Percentiles rank a stretch among this genome's conserved stretches.
phyloP scores from a whole-genome alignment of 768 basidiomycete genomes.

The Boletales sp. region DNA sequence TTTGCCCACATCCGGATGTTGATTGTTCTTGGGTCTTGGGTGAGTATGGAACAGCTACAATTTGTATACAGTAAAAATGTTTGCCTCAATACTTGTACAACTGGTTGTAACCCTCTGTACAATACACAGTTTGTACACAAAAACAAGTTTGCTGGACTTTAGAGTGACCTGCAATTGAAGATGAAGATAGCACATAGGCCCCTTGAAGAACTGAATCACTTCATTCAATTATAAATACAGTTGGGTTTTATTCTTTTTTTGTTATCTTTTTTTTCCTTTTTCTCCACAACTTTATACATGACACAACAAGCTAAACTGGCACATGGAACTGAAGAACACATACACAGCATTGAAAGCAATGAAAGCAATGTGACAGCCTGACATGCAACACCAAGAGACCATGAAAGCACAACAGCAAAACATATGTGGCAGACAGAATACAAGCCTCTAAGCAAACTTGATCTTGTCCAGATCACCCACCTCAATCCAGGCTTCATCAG shows the following conservation, averaged over 20 bases:
- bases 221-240: too few species aligned
- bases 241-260: constrained; percentile 2
- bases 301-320: constrained; percentile 1
- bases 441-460: constrained; percentile 12
- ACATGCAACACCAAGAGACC: constrained; percentile 5
- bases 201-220: too few species aligned
- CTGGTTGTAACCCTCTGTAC: constrained; percentile 20
- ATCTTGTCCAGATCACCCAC: constrained; percentile 26
- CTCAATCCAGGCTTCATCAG: constrained; percentile 35
- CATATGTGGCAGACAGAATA: background rate
- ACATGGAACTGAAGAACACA: background rate
- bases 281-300: constrained; percentile 7
- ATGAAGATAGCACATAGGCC: too few species aligned
- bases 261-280: constrained; percentile 5
- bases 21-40: constrained; percentile 7
- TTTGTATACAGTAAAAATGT: constrained; percentile 10
- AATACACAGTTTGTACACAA: constrained; percentile 20
- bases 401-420: background rate
- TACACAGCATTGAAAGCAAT: constrained; percentile 15
- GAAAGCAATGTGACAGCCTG: constrained; percentile 16
- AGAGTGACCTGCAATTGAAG: background rate
- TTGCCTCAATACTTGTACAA: constrained; percentile 18
- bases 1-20: constrained; percentile 1
- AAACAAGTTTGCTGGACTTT: constrained; percentile 2
- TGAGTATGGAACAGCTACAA: constrained; percentile 11